Evolutionary conservation across 495 filamentous ascomycete genomes (phyloP).

Genomic region (Penicillium flavigenum): DNA sequence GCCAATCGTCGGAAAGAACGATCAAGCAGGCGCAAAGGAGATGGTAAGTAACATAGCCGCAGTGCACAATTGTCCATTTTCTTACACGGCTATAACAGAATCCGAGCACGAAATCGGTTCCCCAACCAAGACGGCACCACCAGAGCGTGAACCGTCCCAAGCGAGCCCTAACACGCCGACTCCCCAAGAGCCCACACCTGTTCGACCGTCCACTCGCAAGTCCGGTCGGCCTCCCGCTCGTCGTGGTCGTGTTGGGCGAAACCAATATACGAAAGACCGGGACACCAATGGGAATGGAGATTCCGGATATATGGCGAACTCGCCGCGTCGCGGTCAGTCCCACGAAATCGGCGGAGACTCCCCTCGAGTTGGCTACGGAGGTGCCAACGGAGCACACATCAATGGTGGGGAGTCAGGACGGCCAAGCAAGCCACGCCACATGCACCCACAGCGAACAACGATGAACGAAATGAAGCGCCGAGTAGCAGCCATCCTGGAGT

Average conservation of each 20-base stretch:
- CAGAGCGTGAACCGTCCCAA: conserved; percentile 44
- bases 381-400: conserved; percentile 33
- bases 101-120: conserved; percentile 42
- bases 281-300: conserved; percentile 59
- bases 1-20: conserved; percentile 72
- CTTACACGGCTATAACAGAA: conserved; percentile 25
- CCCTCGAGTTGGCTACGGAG: conserved; percentile 37
- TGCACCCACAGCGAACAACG: conserved; percentile 61
- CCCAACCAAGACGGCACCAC: conserved; percentile 39
- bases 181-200: conserved; percentile 42
- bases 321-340: conserved; percentile 65
- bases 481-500: conserved; percentile 80
- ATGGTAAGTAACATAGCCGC: conserved; percentile 56
- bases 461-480: conserved; percentile 91
- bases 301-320: conserved; percentile 38
- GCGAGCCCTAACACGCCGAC: conserved; percentile 56
- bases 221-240: conserved; percentile 63
- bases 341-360: conserved; percentile 55
- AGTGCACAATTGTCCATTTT: background rate
- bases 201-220: conserved; percentile 59
- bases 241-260: conserved; percentile 71
- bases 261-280: conserved; percentile 81
- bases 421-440: conserved; percentile 57
- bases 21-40: conserved; percentile 67
- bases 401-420: conserved; percentile 51